phyloP scores from a whole-genome alignment of 495 filamentous ascomycete genomes.

The Hypomontagnella monticulosa region DNA sequence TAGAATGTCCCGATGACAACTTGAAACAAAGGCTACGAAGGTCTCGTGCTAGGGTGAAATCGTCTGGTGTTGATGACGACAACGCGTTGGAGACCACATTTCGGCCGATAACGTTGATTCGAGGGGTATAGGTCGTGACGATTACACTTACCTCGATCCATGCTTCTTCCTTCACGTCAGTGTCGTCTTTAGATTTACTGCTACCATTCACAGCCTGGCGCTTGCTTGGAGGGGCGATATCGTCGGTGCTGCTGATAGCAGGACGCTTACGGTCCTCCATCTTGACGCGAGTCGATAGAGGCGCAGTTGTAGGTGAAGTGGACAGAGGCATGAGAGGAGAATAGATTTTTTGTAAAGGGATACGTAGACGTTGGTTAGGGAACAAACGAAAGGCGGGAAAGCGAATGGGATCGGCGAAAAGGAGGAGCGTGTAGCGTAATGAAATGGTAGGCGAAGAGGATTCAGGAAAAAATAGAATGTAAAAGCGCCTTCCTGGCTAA shows the following conservation, averaged over 20 bases:
- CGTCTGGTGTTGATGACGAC: slow-evolving; percentile 6
- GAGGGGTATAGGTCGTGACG: slow-evolving; percentile 25
- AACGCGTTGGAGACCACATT: slow-evolving; percentile 17
- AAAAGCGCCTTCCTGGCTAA: slow-evolving; percentile 11
- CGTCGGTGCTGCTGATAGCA: slow-evolving; percentile 75
- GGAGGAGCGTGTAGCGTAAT: slow-evolving; percentile 28
- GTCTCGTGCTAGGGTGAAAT: slow-evolving; percentile 33
- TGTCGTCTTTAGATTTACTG: slow-evolving; percentile 75
- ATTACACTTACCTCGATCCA: slow-evolving; percentile 77
- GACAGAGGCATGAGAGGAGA: slow-evolving; percentile 80
- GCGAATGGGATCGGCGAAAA: slow-evolving; percentile 32
- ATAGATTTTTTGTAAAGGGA: slow-evolving; percentile 32
- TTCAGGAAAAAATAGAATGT: slow-evolving; percentile 29
- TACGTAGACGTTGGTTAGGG: slow-evolving; percentile 43
- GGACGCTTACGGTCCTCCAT: slow-evolving; percentile 98
- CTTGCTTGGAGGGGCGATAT: slow-evolving; percentile 84
- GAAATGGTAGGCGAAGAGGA: slow-evolving; percentile 11
- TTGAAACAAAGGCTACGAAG: slow-evolving; percentile 36
- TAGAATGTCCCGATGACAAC: slow-evolving; percentile 40
- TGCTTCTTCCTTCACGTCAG: slow-evolving; percentile 81
- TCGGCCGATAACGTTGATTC: slow-evolving; percentile 17
- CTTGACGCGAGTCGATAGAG: slow-evolving; percentile 75
- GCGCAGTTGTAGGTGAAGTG: slow-evolving; percentile 73
- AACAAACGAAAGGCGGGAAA: slow-evolving; percentile 48
- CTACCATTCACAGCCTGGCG: slow-evolving; percentile 85